A percentile compares a stretch with the other conserved stretches of the same genome.
These are phyloP conservation scores for Aspergillus olivimuriae DNA, from an alignment of 495 filamentous ascomycete genomes.

Conservation along the genomic window DNA sequence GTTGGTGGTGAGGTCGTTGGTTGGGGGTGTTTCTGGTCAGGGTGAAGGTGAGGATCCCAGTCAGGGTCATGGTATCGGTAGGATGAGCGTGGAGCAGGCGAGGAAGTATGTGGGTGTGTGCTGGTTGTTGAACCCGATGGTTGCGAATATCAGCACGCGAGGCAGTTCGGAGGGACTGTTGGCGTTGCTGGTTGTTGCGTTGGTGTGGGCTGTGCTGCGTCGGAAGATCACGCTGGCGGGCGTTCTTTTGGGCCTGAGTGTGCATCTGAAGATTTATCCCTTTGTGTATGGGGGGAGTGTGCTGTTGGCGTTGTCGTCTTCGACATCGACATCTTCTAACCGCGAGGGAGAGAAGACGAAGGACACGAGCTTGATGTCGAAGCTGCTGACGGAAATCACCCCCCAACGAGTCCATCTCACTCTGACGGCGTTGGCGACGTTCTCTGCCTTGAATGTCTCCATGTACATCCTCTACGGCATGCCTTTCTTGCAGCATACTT, in stretches of 20 bases:
- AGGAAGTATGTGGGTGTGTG: conserved; percentile 70
- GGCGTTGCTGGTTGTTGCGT: conserved; percentile 69
- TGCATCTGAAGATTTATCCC: conserved; percentile 98
- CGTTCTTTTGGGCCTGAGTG: conserved; percentile 68
- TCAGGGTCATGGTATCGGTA: too few species aligned
- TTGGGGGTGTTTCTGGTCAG: conserved; percentile 38
- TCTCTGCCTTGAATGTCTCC: conserved; percentile 58
- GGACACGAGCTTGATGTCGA: not conserved
- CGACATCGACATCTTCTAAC: not conserved
- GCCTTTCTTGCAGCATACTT: conserved; percentile 83
- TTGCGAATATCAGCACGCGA: conserved; percentile 88
- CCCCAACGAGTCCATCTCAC: conserved; percentile 53
- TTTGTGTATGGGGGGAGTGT: conserved; percentile 89
- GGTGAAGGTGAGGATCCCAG: too few species aligned
- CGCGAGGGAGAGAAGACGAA: not conserved
- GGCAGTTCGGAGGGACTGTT: conserved; percentile 90
- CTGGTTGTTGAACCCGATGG: conserved; percentile 97
- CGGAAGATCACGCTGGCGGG: conserved; percentile 59
- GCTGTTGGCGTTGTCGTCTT: conserved; percentile 73
- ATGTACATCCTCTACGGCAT: conserved; percentile 73
- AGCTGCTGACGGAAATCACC: conserved; percentile 33
- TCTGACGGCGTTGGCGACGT: conserved; percentile 61
- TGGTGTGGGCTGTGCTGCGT: conserved; percentile 73
- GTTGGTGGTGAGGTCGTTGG: conserved; percentile 65
- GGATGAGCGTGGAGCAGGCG: too few species aligned